Conservation (phyloP, 2,329 filamentous ascomycete genomes). For the Cordyceps pruinosa region DNA sequence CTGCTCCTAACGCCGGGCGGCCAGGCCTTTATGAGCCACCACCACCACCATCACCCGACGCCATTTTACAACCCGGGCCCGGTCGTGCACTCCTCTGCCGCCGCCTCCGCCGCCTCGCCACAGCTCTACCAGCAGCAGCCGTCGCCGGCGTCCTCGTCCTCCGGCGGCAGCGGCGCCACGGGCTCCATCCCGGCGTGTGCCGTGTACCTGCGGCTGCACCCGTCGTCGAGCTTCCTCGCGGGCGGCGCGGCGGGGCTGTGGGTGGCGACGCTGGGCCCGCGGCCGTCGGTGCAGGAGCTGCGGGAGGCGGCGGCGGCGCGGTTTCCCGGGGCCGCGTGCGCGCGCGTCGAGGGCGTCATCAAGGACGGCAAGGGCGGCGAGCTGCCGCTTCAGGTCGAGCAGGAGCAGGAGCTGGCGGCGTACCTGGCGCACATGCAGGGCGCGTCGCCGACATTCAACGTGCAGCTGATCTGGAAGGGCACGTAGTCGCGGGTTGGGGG, state of each 20-base stretch:
- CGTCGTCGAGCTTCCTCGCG: slow-evolving; percentile 49
- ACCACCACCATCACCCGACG: slow-evolving; percentile 19
- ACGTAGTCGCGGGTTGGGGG: slow-evolving; percentile 5
- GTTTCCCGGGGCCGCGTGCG: slow-evolving; percentile 52
- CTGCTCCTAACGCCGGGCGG: slow-evolving; percentile 33
- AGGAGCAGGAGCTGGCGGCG: slow-evolving; percentile 64
- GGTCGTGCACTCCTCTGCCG: background rate
- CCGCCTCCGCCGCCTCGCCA: background rate
- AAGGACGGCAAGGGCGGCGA: slow-evolving; percentile 54
- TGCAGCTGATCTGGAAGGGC: slow-evolving; percentile 31
- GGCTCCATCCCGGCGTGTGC: slow-evolving; percentile 32
- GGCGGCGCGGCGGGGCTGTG: slow-evolving; percentile 46
- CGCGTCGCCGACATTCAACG: slow-evolving; percentile 36
- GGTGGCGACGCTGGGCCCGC: slow-evolving; percentile 55
- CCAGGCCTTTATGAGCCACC: slow-evolving; percentile 28
- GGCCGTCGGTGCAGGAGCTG: slow-evolving; percentile 52
- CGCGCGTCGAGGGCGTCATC: slow-evolving; percentile 59
- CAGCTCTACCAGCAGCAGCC: slow-evolving; percentile 14
- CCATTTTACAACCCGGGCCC: slow-evolving; percentile 17
- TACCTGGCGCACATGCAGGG: slow-evolving; percentile 60
- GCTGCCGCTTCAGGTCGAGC: slow-evolving; percentile 57
- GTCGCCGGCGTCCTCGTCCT: no score
- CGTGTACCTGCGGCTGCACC: slow-evolving; percentile 63
- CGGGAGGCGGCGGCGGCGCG: slow-evolving; percentile 54
- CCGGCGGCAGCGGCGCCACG: slow-evolving; percentile 15